Evolutionary conservation across 306 rosid genomes (phyloP), one percentile per base, ranked within the genome.

Genomic region (Delonix regia): DNA sequence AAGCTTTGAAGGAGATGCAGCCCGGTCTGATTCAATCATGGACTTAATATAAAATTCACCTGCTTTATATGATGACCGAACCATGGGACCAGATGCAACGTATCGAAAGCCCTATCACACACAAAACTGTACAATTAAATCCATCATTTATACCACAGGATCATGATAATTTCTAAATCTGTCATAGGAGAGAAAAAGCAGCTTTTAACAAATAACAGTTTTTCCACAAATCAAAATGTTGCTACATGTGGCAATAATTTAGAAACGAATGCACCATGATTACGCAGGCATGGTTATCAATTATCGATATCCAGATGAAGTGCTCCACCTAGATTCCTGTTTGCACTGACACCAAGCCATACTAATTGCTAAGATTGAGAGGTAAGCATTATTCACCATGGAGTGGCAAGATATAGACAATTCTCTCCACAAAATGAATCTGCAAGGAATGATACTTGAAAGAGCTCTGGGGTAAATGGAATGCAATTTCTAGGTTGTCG

Each of bases 61-160:
- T 34, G 95, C 93, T 61, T 90, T 88, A 78, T 87, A 90, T 45
- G 95, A 90, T 15, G 95, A 90, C 82, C 95, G 88, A 34, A 90
- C 95, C 92, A 90, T 85, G 30, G 95, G 95, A 45, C 95, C 95
- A 38, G 92, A 90, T 13, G 92, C 95, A 75, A 90, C 89, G 28
- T 90, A 88, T 33, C 89, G 88, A 64, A 88, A 90, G 45, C 95
- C 92, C 95, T 88, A 85, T 69, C 81, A 59, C 42, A 62, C 33
- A 60, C 60, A 74, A 71, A 60, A 36, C 60, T n/a, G 51, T 24
- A 45, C 65, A 79, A 12, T 42, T 8, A 9, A 39, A 39, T 25
- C 57, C 11, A 59, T 59, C 18, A 59, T 71, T 24, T 25, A 42
- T 8, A 47, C 1, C 48, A 18, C 78, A 18, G 34, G 51, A 38